Conservation (phyloP, 352 stramenopile species). For the Phytopythium montanum region DNA sequence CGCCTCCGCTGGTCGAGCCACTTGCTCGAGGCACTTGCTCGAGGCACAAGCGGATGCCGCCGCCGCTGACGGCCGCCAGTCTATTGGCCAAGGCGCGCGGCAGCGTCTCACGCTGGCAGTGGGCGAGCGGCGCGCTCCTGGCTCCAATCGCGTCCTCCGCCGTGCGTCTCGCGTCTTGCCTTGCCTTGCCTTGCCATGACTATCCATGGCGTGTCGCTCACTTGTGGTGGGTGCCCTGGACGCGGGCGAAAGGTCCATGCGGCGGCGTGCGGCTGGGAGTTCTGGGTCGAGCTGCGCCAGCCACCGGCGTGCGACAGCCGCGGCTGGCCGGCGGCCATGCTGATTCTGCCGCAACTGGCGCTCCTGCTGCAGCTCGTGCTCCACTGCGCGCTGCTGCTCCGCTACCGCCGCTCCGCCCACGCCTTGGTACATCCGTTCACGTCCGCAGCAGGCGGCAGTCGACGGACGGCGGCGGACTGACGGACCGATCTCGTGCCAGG, state of each 20-base stretch:
- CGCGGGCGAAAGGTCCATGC: neutral
- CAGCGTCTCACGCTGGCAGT: constrained; percentile 3
- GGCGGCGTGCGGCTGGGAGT: constrained; percentile 13
- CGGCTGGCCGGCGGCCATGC: constrained; percentile 10
- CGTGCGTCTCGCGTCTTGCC: too few relatives aligned
- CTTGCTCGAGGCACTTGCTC: too few relatives aligned
- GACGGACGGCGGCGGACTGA: too few relatives aligned
- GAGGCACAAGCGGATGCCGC: too few relatives aligned
- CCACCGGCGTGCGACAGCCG: neutral
- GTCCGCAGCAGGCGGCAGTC: too few relatives aligned
- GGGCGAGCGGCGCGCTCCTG: neutral
- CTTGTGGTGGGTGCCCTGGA: neutral
- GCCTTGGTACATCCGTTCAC: constrained; percentile 3
- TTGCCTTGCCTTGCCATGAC: too few relatives aligned
- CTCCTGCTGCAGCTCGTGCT: constrained; percentile 11
- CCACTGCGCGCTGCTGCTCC: too few relatives aligned
- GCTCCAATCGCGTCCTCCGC: neutral
- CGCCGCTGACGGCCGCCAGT: neutral
- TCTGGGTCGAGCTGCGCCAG: constrained; percentile 7
- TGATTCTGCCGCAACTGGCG: constrained; percentile 12
- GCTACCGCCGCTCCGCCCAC: neutral
- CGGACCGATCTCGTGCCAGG: constrained; percentile 1
- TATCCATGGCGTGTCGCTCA: neutral
- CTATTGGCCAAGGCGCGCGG: neutral
- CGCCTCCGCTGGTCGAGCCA: too few relatives aligned